Conservation (phyloP, 257 asterid species). For the Pogostemon cablin region DNA sequence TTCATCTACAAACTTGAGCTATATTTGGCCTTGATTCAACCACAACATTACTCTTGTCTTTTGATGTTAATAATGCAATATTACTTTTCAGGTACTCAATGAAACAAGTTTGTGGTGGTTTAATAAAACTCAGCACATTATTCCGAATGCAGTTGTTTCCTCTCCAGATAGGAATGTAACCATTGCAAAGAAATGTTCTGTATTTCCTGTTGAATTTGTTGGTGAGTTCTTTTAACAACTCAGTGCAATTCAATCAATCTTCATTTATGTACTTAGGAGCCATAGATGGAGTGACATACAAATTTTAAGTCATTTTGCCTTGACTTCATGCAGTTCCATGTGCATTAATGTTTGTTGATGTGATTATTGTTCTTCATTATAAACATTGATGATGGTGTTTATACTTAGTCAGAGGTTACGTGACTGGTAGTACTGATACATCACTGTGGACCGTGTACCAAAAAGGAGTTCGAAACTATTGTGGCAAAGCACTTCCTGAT, state of each 20-base stretch:
- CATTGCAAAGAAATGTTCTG: conserved; percentile 91
- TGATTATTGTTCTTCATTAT: conserved; percentile 19
- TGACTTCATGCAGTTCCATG: background rate
- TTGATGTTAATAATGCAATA: conserved; percentile 13
- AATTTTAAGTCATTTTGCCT: conserved; percentile 5
- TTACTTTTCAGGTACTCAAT: conserved; percentile 71
- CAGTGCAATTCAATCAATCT: conserved; percentile 8
- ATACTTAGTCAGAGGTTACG: conserved; percentile 78
- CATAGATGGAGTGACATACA: background rate
- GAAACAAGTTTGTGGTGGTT: conserved; percentile 98
- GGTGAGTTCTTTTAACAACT: conserved; percentile 54
- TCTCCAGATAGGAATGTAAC: conserved; percentile 89
- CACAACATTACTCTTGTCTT: background rate
- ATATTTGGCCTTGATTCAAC: conserved; percentile 17
- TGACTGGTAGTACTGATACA: conserved; percentile 97
- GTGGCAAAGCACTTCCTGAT: conserved; percentile 91
- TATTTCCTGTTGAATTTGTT: conserved; percentile 95
- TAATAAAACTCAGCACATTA: conserved; percentile 73
- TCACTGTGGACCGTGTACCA: conserved; percentile 95
- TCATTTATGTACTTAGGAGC: background rate
- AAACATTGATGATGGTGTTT: conserved; percentile 28
- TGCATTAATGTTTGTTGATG: background rate
- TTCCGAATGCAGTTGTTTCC: conserved; percentile 79
- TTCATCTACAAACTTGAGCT: background rate
- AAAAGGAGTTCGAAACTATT: conserved; percentile 75